Conservation (phyloP, 257 asterid genomes). For the Jasminum sambac region DNA sequence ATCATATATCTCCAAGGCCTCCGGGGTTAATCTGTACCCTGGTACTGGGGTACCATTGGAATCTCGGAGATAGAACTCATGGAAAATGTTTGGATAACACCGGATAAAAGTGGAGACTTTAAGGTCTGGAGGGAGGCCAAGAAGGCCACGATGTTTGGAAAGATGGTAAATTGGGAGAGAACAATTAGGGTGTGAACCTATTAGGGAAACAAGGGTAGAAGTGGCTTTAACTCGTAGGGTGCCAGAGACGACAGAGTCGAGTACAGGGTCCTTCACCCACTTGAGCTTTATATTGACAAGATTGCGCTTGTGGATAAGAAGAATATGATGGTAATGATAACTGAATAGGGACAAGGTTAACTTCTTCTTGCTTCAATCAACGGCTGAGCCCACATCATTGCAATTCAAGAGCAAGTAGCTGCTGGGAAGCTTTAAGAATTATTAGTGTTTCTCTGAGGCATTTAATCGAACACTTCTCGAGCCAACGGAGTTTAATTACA, state of each 20-base stretch:
- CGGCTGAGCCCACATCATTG: not conserved
- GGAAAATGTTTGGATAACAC: slow-evolving; percentile 73
- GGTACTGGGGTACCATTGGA: slow-evolving; percentile 83
- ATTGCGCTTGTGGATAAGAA: slow-evolving; percentile 52
- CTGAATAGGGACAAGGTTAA: slow-evolving; percentile 14
- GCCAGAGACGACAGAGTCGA: slow-evolving; percentile 60
- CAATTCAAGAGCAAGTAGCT: not conserved
- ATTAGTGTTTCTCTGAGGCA: slow-evolving; percentile 28
- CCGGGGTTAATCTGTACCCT: slow-evolving; percentile 58
- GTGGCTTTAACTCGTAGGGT: slow-evolving; percentile 69
- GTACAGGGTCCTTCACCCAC: slow-evolving; percentile 71
- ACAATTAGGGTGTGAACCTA: slow-evolving; percentile 50
- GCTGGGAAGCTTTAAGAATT: not conserved
- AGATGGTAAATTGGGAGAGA: slow-evolving; percentile 69
- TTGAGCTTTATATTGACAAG: slow-evolving; percentile 84
- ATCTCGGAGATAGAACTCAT: slow-evolving; percentile 58
- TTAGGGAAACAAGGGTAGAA: slow-evolving; percentile 51
- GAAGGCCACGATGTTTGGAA: slow-evolving; percentile 47
- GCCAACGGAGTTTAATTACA: not conserved
- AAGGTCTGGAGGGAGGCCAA: slow-evolving; percentile 62
- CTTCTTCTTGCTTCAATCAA: not conserved
- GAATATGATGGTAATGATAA: slow-evolving; percentile 22
- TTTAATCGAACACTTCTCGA: slow-evolving; percentile 38
- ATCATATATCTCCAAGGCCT: slow-evolving; percentile 42
- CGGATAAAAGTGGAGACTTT: slow-evolving; percentile 74